Percentiles rank a stretch among this genome's conserved stretches.
phyloP scores from a whole-genome alignment of 192 early-diverging fungal genomes.

The Glomus cerebriforme region DNA sequence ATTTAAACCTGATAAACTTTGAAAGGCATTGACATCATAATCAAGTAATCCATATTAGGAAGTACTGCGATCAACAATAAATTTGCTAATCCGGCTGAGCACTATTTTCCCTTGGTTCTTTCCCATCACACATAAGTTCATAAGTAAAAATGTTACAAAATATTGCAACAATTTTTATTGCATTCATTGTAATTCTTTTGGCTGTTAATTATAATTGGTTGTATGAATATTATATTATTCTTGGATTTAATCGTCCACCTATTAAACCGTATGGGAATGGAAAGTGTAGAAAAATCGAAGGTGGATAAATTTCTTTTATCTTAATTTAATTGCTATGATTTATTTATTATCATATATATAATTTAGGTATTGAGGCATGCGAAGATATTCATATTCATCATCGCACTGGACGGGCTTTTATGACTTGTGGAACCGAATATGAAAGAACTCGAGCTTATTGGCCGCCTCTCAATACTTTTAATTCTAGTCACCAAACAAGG shows the following conservation, averaged over 20 bases:
- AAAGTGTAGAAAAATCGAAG: not conserved
- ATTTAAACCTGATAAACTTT: no score
- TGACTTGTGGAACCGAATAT: conserved; percentile 55
- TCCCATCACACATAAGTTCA: no score
- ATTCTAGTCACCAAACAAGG: conserved; percentile 27
- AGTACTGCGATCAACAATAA: no score
- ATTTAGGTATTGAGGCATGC: conserved; percentile 52
- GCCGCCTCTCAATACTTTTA: conserved; percentile 32
- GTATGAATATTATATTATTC: not conserved
- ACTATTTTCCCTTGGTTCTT: no score
- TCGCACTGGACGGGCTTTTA: conserved; percentile 52
- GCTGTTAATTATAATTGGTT: not conserved
- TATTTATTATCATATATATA: not conserved
- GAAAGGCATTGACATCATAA: no score
- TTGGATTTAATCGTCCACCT: not conserved
- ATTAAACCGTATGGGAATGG: not conserved
- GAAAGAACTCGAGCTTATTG: conserved; percentile 46
- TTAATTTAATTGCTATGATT: not conserved
- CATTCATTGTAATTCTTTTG: not conserved
- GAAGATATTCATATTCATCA: conserved; percentile 61
- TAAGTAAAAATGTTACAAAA: not conserved
- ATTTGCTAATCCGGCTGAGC: no score
- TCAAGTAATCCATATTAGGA: no score
- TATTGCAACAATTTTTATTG: not conserved
- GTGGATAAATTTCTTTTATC: not conserved